Evolutionary conservation across 2,329 filamentous ascomycete species (phyloP).

Genomic region (Verticillium albo-atrum): DNA sequence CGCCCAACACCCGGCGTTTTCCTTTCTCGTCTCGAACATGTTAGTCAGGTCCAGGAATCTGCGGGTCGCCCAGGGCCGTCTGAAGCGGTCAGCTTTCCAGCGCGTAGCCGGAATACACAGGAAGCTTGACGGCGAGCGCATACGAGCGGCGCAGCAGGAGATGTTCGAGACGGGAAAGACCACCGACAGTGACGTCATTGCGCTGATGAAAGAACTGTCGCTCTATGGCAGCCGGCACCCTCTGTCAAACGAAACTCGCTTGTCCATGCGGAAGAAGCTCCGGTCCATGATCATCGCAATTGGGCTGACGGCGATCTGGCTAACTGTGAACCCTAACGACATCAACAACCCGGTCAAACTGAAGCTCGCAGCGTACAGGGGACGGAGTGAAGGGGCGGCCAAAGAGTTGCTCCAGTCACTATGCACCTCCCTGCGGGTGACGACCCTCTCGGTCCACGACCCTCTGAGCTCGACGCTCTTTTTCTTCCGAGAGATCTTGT

Average conservation of each 20-base stretch:
- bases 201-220: conserved; percentile 1
- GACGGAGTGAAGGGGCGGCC: conserved; percentile 1
- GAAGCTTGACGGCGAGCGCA: neutral
- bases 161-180: conserved; percentile 1
- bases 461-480: conserved; percentile 6
- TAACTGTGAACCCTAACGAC: conserved; percentile 9
- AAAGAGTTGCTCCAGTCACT: conserved; percentile 3
- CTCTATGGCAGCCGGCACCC: conserved; percentile 1
- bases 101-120: neutral
- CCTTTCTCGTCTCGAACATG: neutral
- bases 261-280: conserved; percentile 7
- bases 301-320: conserved; percentile 7
- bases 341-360: conserved; percentile 10
- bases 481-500: conserved; percentile 5
- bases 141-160: neutral
- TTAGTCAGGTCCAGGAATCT: neutral
- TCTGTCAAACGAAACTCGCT: conserved; percentile 6
- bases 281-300: conserved; percentile 4
- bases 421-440: neutral
- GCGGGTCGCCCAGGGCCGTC: neutral
- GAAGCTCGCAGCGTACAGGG: conserved; percentile 2
- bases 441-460: conserved; percentile 2
- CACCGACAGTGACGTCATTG: neutral
- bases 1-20: neutral
- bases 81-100: neutral